Evolutionary conservation across 768 basidiomycete species (phyloP).

Genomic region (Trametes cinnabarina): DNA sequence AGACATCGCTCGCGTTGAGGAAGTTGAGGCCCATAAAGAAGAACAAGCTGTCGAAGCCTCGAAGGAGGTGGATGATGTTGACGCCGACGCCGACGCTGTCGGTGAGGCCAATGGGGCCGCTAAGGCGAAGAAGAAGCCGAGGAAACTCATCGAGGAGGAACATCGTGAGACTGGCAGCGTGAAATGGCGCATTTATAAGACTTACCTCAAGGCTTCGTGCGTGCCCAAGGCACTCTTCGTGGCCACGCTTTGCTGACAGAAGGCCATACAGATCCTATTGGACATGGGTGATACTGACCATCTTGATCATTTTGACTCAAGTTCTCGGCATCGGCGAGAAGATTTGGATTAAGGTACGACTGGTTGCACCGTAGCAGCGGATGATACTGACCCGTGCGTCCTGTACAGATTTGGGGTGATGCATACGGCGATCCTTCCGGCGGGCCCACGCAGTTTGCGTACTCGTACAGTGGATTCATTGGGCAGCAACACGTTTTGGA

Average conservation of each 20-base stretch:
- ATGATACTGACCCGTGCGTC: neutral
- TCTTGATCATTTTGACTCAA: constrained; percentile 46
- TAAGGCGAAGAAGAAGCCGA: constrained; percentile 54
- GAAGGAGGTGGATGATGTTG: no score
- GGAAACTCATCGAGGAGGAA: constrained; percentile 79
- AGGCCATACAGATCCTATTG: constrained; percentile 54
- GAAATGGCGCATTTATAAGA: constrained; percentile 65
- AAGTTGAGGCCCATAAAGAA: constrained; percentile 40
- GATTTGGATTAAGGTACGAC: constrained; percentile 68
- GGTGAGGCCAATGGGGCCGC: constrained; percentile 28
- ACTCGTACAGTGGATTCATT: constrained; percentile 5
- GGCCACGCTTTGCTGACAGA: neutral
- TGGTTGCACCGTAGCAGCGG: no score
- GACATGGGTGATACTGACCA: constrained; percentile 57
- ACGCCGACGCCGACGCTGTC: constrained; percentile 26
- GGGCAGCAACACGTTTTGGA: constrained; percentile 29
- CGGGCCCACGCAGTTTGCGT: neutral
- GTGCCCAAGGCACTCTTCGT: constrained; percentile 29
- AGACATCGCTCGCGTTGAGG: constrained; percentile 52
- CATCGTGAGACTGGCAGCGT: constrained; percentile 79
- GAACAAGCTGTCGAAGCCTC: no score
- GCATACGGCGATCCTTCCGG: constrained; percentile 43
- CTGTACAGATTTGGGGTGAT: constrained; percentile 63
- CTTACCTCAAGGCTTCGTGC: constrained; percentile 71
- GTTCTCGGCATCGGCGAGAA: constrained; percentile 58